A percentile compares a stretch with the other conserved stretches of the same genome.
Evolutionary conservation across 306 rosid species (phyloP).

Genomic region (Casuarina glauca): DNA sequence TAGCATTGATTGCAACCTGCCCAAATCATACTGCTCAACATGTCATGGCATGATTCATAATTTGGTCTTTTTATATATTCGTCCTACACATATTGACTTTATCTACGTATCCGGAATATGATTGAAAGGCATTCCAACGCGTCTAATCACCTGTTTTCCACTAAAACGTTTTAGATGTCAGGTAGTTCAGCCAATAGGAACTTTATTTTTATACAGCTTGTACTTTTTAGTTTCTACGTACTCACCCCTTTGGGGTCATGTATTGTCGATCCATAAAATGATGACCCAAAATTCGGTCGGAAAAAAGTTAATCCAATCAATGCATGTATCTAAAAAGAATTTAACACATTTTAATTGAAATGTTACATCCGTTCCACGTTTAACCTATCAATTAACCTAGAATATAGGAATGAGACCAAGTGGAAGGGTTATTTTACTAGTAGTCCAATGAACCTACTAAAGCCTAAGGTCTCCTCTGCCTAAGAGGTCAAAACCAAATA

Average conservation of each 20-base stretch:
- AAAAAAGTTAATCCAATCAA: too few species aligned
- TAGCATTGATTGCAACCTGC: neutral
- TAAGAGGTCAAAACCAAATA: too few species aligned
- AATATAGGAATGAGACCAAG: neutral
- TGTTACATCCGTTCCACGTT: neutral
- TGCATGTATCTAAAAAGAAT: neutral
- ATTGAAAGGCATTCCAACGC: neutral
- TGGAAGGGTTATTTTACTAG: neutral
- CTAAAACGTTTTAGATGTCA: neutral
- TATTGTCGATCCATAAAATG: neutral
- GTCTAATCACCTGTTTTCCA: neutral
- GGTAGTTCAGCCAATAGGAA: neutral
- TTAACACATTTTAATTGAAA: neutral
- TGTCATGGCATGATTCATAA: neutral
- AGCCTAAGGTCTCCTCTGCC: too few species aligned
- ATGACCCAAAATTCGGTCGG: neutral
- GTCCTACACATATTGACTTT: too few species aligned
- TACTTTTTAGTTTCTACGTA: neutral
- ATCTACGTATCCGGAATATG: neutral
- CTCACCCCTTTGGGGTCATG: neutral
- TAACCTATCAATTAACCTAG: neutral
- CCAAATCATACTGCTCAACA: too few species aligned
- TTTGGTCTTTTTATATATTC: neutral
- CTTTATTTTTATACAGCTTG: neutral
- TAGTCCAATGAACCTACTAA: too few species aligned